phyloP scores from a whole-genome alignment of 2,329 filamentous ascomycete genomes.

The Colletotrichum endophyticum region DNA sequence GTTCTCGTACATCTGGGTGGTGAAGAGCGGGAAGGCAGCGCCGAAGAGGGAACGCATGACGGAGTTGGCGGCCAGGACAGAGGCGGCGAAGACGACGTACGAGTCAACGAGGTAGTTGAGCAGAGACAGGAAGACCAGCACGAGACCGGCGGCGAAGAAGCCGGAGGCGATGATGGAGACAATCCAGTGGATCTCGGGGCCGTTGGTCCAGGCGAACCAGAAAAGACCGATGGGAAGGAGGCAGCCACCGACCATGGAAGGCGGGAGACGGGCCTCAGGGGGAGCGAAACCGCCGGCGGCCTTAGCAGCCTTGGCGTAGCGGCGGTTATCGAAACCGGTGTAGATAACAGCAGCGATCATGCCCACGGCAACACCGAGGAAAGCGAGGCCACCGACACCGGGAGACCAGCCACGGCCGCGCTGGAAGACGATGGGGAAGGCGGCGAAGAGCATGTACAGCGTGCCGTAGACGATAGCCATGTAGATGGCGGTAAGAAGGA shows the following conservation, averaged over 20 bases:
- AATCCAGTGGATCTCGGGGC: constrained; percentile 52
- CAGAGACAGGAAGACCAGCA: constrained; percentile 59
- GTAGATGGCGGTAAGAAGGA: constrained; percentile 68
- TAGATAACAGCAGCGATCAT: constrained; percentile 62
- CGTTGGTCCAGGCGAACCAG: constrained; percentile 64
- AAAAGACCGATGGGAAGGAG: constrained; percentile 59
- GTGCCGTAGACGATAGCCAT: constrained; percentile 66
- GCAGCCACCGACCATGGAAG: constrained; percentile 59
- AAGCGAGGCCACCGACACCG: constrained; percentile 67
- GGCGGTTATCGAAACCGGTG: constrained; percentile 48
- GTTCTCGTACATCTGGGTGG: constrained; percentile 59
- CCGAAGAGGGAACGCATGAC: constrained; percentile 76
- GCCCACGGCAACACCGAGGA: constrained; percentile 72
- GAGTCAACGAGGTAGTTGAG: constrained; percentile 62
- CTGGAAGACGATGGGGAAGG: constrained; percentile 72
- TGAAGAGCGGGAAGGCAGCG: constrained; percentile 76
- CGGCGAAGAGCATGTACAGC: constrained; percentile 64
- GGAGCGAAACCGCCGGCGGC: constrained; percentile 53
- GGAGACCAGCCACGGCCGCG: constrained; percentile 61
- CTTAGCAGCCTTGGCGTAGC: constrained; percentile 43
- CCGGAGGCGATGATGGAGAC: constrained; percentile 42
- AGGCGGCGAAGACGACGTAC: constrained; percentile 74
- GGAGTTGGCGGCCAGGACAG: constrained; percentile 74
- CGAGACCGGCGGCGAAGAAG: constrained; percentile 41
- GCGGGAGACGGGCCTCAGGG: constrained; percentile 61